These are phyloP conservation scores for Caryopteris hybrid DNA, from an alignment of 305 asterid species.

Conservation along the genomic window DNA sequence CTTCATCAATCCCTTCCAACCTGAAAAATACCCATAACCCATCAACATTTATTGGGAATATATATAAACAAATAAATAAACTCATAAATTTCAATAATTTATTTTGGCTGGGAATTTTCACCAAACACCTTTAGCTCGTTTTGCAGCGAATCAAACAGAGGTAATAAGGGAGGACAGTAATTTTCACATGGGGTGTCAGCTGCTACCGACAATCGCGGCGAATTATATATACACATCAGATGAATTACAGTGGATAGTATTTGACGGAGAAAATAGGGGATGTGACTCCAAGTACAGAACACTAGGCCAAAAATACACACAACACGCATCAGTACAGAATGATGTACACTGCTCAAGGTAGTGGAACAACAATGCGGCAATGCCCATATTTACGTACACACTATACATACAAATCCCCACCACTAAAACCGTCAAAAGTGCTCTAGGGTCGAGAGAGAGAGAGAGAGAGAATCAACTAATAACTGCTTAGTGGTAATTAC, in stretches of 20 bases:
- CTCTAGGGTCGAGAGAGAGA: slow-evolving; percentile 6
- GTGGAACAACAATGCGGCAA: slow-evolving; percentile 16
- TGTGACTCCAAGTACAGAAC: slow-evolving; percentile 8
- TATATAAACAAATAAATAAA: neutral
- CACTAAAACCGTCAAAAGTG: slow-evolving; percentile 25
- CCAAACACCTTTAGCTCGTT: no score
- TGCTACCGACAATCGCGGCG: slow-evolving; percentile 32
- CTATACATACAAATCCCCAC: slow-evolving; percentile 18
- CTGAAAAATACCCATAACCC: slow-evolving; percentile 31
- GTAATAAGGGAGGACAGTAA: slow-evolving; percentile 13
- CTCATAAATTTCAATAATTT: neutral
- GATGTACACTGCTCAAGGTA: slow-evolving; percentile 31
- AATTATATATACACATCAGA: neutral
- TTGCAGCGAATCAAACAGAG: no score
- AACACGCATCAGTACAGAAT: slow-evolving; percentile 20
- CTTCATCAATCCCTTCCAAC: slow-evolving; percentile 53
- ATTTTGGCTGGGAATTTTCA: neutral
- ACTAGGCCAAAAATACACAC: slow-evolving; percentile 12
- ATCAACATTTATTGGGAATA: slow-evolving; percentile 12
- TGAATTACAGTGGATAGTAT: neutral
- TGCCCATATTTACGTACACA: slow-evolving; percentile 19
- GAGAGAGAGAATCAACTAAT: slow-evolving; percentile 21
- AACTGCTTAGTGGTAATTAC: slow-evolving; percentile 31
- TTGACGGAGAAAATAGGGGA: slow-evolving; percentile 15
- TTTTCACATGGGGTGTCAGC: slow-evolving; percentile 25